phyloP scores from a whole-genome alignment of 2,329 filamentous ascomycete species.

The Phaeoacremonium minimum region DNA sequence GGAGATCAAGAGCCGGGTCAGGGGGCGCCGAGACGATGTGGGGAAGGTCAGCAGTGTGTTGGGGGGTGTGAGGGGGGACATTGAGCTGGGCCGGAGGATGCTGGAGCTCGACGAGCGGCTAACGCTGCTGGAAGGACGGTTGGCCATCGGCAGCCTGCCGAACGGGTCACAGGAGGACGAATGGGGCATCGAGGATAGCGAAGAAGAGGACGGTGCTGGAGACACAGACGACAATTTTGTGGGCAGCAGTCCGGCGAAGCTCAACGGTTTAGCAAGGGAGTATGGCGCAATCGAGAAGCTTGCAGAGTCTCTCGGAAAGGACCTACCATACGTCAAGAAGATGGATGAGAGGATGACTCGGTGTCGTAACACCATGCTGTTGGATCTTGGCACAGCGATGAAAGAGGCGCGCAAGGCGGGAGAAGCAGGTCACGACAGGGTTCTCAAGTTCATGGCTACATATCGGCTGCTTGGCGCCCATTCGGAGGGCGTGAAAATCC shows the following conservation, averaged over 20 bases:
- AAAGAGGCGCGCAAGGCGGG: conserved; percentile 38
- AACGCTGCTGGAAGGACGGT: conserved; percentile 55
- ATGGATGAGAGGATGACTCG: conserved; percentile 45
- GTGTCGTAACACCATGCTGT: conserved; percentile 52
- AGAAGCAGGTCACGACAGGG: conserved; percentile 32
- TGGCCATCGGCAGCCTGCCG: conserved; percentile 46
- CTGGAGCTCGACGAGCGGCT: conserved; percentile 64
- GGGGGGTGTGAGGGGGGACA: conserved; percentile 54
- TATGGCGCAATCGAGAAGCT: conserved; percentile 37
- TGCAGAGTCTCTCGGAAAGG: conserved; percentile 38
- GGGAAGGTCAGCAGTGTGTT: conserved; percentile 61
- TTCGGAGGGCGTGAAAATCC: conserved; percentile 43
- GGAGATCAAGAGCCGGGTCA: conserved; percentile 64
- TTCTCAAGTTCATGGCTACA: conserved; percentile 48
- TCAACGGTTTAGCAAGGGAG: conserved; percentile 40
- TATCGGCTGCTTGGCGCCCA: conserved; percentile 50
- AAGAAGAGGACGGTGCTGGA: conserved; percentile 21
- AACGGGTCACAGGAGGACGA: conserved; percentile 13
- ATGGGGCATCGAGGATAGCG: conserved; percentile 15
- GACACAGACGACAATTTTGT: conserved; percentile 29
- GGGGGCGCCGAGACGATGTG: conserved; percentile 59
- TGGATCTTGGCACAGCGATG: conserved; percentile 48
- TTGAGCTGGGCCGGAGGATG: conserved; percentile 58
- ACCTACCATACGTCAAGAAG: conserved; percentile 45
- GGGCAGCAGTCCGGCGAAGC: conserved; percentile 41